Conservation (phyloP, 371 early-diverging fungal genomes). For the Smittium culicis region DNA sequence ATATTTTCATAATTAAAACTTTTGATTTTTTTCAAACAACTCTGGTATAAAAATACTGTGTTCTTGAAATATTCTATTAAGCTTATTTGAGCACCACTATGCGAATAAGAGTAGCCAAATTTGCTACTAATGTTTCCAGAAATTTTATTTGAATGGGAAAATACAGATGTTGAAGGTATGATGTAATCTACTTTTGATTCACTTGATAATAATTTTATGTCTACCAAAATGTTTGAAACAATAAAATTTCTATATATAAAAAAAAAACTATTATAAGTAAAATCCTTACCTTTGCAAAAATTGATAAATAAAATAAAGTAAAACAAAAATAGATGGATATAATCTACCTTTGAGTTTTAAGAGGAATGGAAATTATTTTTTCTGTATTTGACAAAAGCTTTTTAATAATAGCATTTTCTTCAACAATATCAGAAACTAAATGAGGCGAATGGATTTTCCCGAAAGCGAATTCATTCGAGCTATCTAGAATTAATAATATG, state of each 20-base stretch:
- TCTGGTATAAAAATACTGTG: background rate
- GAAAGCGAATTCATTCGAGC: background rate
- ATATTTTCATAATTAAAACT: background rate
- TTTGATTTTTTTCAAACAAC: background rate
- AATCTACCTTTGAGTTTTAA: background rate
- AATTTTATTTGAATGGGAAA: background rate
- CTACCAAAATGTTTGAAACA: background rate
- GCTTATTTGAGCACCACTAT: background rate
- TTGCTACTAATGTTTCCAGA: background rate
- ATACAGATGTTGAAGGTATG: background rate
- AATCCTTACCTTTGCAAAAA: background rate
- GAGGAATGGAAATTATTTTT: background rate
- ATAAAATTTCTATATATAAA: background rate
- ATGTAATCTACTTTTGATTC: background rate
- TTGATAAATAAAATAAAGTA: too few species aligned
- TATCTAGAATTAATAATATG: background rate
- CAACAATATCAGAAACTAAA: background rate
- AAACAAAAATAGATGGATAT: too few species aligned
- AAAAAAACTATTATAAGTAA: background rate
- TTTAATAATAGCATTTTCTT: background rate
- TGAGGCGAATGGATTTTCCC: background rate
- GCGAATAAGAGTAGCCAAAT: background rate
- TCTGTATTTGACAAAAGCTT: background rate
- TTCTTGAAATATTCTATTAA: background rate
- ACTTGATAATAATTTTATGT: background rate